A percentile compares a stretch with the other conserved stretches of the same genome.
These are phyloP conservation scores for Malassezia cuniculi DNA, from an alignment of 1,284 basidiomycete genomes.

Conservation along the genomic window DNA sequence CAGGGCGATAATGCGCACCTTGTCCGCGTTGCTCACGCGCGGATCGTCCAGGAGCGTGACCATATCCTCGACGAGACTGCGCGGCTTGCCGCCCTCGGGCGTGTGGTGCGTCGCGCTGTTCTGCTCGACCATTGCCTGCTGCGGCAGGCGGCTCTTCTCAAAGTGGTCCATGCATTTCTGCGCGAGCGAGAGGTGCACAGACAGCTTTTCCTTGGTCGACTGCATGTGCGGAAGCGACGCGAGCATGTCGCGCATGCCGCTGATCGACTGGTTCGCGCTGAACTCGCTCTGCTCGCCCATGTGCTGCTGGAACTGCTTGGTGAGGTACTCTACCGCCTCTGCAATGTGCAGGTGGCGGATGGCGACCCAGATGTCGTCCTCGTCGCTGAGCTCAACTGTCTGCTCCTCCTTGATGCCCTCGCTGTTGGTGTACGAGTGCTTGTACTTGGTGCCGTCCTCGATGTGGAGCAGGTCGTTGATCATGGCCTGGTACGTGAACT, in stretches of 20 bases:
- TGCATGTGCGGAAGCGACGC: constrained; percentile 88
- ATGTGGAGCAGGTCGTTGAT: constrained; percentile 82
- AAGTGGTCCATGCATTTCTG: constrained; percentile 92
- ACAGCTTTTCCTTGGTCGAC: constrained; percentile 91
- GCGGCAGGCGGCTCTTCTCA: constrained; percentile 69
- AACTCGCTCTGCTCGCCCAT: constrained; percentile 85
- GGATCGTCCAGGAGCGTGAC: constrained; percentile 82
- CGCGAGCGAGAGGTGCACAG: constrained; percentile 89
- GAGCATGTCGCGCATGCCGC: constrained; percentile 98
- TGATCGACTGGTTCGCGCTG: constrained; percentile 60
- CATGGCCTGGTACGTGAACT: constrained; percentile 99
- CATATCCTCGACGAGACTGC: constrained; percentile 82
- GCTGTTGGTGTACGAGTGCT: constrained; percentile 51
- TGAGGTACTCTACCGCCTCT: constrained; percentile 90
- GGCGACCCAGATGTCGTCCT: constrained; percentile 78
- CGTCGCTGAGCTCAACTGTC: constrained; percentile 66
- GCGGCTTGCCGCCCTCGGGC: constrained; percentile 36
- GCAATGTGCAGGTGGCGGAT: constrained; percentile 96
- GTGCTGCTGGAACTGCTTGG: constrained; percentile 86
- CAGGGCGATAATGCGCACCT: constrained; percentile 88
- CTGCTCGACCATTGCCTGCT: constrained; percentile 86
- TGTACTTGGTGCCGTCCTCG: constrained; percentile 65
- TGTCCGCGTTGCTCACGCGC: constrained; percentile 57
- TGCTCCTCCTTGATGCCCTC: constrained; percentile 71
- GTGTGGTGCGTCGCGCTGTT: constrained; percentile 40